Conservation (phyloP, 495 filamentous ascomycete genomes). For the Hypoxylon subgilvum region DNA sequence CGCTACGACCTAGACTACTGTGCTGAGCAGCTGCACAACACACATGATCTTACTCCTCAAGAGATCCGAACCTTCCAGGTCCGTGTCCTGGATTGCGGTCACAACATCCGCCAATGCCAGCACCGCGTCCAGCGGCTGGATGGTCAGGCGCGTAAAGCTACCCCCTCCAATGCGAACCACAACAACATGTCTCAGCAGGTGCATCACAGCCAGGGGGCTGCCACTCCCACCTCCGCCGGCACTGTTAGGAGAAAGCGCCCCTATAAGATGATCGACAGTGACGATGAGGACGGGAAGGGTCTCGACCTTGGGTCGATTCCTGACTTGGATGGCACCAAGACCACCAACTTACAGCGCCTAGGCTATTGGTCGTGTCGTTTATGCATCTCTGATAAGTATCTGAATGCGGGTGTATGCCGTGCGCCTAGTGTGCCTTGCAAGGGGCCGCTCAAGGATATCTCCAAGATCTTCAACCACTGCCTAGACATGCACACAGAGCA, state of each 20-base stretch:
- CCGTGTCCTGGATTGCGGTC: constrained; percentile 48
- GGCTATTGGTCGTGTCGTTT: constrained; percentile 55
- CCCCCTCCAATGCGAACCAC: neutral
- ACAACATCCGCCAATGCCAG: constrained; percentile 51
- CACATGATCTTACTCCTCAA: constrained; percentile 48
- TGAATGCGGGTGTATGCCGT: constrained; percentile 45
- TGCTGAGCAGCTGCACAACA: constrained; percentile 35
- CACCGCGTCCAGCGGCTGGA: constrained; percentile 48
- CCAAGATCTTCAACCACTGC: constrained; percentile 55
- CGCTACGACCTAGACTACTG: constrained; percentile 50
- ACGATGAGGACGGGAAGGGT: constrained; percentile 16
- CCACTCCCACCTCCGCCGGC: neutral
- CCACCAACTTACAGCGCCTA: constrained; percentile 43
- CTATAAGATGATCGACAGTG: constrained; percentile 11
- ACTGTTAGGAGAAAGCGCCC: constrained; percentile 25
- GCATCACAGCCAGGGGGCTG: neutral
- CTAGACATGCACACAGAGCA: constrained; percentile 54
- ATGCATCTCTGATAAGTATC: constrained; percentile 48
- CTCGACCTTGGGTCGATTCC: neutral
- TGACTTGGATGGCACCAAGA: constrained; percentile 1
- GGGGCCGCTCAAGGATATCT: constrained; percentile 54
- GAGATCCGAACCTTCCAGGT: constrained; percentile 50
- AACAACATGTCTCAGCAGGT: neutral
- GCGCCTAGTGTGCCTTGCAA: constrained; percentile 54
- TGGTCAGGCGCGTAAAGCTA: constrained; percentile 17